A percentile compares a stretch with the other conserved stretches of the same genome.
These are phyloP conservation scores for Ophioceras dolichostomum DNA, from an alignment of 2,329 filamentous ascomycete species.

Conservation along the genomic window DNA sequence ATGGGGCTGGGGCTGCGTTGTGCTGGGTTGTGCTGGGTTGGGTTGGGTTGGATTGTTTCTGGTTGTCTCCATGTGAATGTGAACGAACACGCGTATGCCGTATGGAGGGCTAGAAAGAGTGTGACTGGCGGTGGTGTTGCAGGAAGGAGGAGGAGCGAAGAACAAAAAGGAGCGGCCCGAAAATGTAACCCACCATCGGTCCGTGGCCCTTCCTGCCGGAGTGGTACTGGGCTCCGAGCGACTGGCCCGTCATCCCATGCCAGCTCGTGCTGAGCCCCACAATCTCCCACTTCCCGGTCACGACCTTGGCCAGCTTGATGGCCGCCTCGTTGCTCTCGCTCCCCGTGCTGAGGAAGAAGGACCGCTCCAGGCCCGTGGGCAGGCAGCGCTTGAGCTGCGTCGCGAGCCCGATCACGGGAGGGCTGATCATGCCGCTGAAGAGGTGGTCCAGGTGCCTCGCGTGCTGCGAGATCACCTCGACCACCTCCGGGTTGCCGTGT, in stretches of 20 bases:
- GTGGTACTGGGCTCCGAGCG: conserved; percentile 39
- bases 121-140: too few relatives aligned
- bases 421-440: conserved; percentile 41
- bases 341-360: conserved; percentile 45
- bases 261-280: conserved; percentile 46
- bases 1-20: too few relatives aligned
- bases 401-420: conserved; percentile 40
- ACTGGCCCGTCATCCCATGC: conserved; percentile 45
- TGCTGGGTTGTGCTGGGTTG: too few relatives aligned
- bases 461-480: conserved; percentile 32
- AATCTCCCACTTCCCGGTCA: conserved; percentile 52
- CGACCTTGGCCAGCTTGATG: conserved; percentile 50
- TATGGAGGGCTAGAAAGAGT: too few relatives aligned
- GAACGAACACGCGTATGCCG: too few relatives aligned
- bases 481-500: conserved; percentile 45
- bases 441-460: conserved; percentile 41
- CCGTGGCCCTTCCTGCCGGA: conserved; percentile 33
- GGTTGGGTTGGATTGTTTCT: too few relatives aligned
- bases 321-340: conserved; percentile 45
- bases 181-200: conserved; percentile 11
- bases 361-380: conserved; percentile 34
- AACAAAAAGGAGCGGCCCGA: not conserved
- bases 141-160: not conserved
- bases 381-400: conserved; percentile 32
- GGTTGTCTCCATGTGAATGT: too few relatives aligned